Percentiles rank a stretch among this genome's conserved stretches.
These are phyloP conservation scores for Echium plantagineum DNA, from an alignment of 257 asterid genomes.

Conservation along the genomic window DNA sequence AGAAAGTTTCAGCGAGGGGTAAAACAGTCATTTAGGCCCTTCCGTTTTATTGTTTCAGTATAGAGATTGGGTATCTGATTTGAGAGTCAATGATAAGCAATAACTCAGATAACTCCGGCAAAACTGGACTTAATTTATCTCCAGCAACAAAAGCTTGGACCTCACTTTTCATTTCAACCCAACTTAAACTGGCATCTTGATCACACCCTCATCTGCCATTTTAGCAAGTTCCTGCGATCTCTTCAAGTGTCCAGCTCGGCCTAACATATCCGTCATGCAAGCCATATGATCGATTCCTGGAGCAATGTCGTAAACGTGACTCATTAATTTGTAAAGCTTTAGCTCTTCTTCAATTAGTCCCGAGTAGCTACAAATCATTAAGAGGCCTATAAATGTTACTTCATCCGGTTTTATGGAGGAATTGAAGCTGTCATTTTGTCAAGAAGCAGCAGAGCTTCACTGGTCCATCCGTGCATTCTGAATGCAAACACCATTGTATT, in stretches of 20 bases:
- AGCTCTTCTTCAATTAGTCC: slow-evolving; percentile 45
- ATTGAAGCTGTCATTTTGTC: slow-evolving; percentile 36
- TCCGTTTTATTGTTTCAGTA: neutral
- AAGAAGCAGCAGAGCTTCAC: slow-evolving; percentile 31
- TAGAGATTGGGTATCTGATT: slow-evolving; percentile 28
- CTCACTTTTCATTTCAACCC: slow-evolving; percentile 54
- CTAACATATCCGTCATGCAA: slow-evolving; percentile 59
- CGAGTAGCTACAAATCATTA: slow-evolving; percentile 70
- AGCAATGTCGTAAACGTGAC: slow-evolving; percentile 20
- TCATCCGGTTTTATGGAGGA: slow-evolving; percentile 49
- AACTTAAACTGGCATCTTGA: slow-evolving; percentile 49
- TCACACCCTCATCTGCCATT: slow-evolving; percentile 44
- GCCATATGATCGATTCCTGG: slow-evolving; percentile 57
- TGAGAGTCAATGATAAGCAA: slow-evolving; percentile 32
- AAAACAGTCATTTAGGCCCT: too few relatives aligned
- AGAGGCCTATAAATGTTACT: slow-evolving; percentile 62
- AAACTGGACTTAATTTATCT: slow-evolving; percentile 10
- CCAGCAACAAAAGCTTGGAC: slow-evolving; percentile 47
- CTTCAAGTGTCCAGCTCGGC: slow-evolving; percentile 40
- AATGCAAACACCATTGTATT: slow-evolving; percentile 54
- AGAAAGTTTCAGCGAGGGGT: too few relatives aligned
- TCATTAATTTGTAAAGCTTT: slow-evolving; percentile 42
- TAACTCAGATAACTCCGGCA: slow-evolving; percentile 27
- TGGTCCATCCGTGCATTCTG: slow-evolving; percentile 41
- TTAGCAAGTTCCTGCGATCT: slow-evolving; percentile 39